Base-by-base conservation (phyloP, 352 stramenopile genomes). In the Globisporangium camurandrum region DNA sequence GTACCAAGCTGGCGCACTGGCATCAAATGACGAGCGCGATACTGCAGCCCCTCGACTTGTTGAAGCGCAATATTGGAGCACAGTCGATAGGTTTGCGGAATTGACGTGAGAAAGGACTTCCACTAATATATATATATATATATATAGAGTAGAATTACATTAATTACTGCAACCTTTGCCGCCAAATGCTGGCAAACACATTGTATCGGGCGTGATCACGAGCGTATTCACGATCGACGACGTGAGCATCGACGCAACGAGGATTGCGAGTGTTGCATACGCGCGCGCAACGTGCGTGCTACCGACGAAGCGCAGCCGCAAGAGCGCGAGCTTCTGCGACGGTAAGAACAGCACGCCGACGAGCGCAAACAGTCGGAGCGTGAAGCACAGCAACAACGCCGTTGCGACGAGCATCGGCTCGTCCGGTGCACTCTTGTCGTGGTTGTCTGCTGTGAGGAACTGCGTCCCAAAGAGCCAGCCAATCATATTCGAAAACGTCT, bases 181-280 rank as follows among this genome's bases (percentile, higher is more conserved):
- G 30, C 54, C 56, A 12, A 69, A 72, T 33, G 42, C 61, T 26
- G 63, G 64, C 11, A 62, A 61, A 43, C 61, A 64, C 50, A 43
- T 58, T n/a, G 58, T 72, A 17, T 66, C 54, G 11, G 61, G 61
- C 26, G 64, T 63, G 37, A 72, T 61, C n/a, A 61, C 52, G 31
- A 66, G 46, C 27, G 64, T 50, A 26, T 61, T 64, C 24, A 62
- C 37, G 22, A 59, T 57, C n/a, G 51, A 51, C 6, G 61, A 27
- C 14, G 51, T 62, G 30, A 54, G 45, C 49, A 61, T 48, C 22
- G 61, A 43, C 20, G 57, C 34, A 2, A 38, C 44, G 24, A 71
- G 44, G 38, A 71, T 51, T 19, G 20, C 43, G 19, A 66, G 20
- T 6, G 56, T 51, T 4, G 38, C 52, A 50, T 56, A 66, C 31